A percentile compares a stretch with the other conserved stretches of the same genome.
Evolutionary conservation across 768 basidiomycete genomes (phyloP).

Genomic region (Leccinum ochraceum): DNA sequence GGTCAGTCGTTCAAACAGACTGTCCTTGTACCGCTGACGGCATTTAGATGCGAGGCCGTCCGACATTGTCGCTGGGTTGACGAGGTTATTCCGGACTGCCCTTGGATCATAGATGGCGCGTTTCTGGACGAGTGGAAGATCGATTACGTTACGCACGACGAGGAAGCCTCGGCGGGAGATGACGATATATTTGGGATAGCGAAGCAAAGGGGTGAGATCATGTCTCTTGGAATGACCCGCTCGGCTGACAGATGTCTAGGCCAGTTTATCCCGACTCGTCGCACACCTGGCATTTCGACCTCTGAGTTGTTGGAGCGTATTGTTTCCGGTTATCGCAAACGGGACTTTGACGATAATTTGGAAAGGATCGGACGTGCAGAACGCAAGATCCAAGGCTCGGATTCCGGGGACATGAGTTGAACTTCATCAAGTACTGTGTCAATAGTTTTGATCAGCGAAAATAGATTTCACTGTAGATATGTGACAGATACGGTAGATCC

Average conservation of each 20-base stretch:
- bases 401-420: slow-evolving; percentile 21
- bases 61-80: slow-evolving; percentile 98
- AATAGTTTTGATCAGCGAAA: neutral
- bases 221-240: neutral
- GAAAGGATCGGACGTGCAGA: slow-evolving; percentile 83
- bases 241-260: slow-evolving; percentile 46
- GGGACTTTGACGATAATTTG: slow-evolving; percentile 88
- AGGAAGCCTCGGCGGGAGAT: slow-evolving; percentile 69
- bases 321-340: slow-evolving; percentile 79
- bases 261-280: slow-evolving; percentile 91
- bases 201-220: slow-evolving; percentile 71
- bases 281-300: slow-evolving; percentile 93
- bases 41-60: slow-evolving; percentile 77
- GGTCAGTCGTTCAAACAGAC: slow-evolving; percentile 42
- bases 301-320: slow-evolving; percentile 92
- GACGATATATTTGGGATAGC: slow-evolving; percentile 85
- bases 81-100: slow-evolving; percentile 86
- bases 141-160: slow-evolving; percentile 98
- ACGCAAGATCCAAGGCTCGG: slow-evolving; percentile 57
- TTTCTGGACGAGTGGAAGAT: slow-evolving; percentile 87
- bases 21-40: neutral
- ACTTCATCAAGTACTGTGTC: neutral
- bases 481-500: slow-evolving; percentile 1
- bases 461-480: slow-evolving; percentile 3
- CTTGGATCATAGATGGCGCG: slow-evolving; percentile 83